These are phyloP conservation scores for Saposhnikovia divaricata DNA, from an alignment of 129 eudicot species.

Conservation along the genomic window DNA sequence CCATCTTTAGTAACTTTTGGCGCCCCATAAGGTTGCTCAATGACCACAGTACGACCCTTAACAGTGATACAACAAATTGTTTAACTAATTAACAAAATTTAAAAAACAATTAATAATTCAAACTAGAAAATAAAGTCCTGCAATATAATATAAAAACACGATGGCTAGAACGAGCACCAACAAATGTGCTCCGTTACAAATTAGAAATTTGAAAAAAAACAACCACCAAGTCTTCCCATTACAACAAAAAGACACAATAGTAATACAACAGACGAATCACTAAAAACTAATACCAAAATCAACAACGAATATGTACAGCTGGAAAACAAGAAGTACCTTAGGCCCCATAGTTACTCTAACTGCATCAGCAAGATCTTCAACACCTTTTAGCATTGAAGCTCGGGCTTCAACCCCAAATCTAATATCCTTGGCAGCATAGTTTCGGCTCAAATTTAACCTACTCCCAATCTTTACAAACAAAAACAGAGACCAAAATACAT, in stretches of 20 bases:
- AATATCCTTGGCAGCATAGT: constrained; percentile 85
- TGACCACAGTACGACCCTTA: constrained; percentile 83
- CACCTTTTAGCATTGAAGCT: constrained; percentile 77
- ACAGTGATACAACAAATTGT: background rate
- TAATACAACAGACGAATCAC: background rate
- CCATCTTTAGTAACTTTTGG: constrained; percentile 98
- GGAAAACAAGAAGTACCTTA: constrained; percentile 28
- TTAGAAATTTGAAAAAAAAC: no score
- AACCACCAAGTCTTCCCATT: background rate
- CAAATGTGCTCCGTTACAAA: background rate
- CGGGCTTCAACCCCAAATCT: constrained; percentile 85
- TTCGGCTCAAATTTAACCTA: constrained; percentile 58
- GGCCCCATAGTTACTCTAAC: constrained; percentile 96
- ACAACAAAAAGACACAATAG: background rate
- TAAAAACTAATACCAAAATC: background rate
- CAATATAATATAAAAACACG: background rate
- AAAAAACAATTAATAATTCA: background rate
- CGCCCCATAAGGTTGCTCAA: constrained; percentile 78
- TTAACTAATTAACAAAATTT: background rate
- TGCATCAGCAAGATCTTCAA: constrained; percentile 88
- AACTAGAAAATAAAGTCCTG: background rate
- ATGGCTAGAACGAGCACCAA: background rate
- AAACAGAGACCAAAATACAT: background rate
- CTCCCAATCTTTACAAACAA: constrained; percentile 19
- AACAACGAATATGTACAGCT: background rate